Percentiles rank a stretch among this genome's conserved stretches.
Conservation (phyloP, 225 moss, liverwort and hornwort genomes). For the Pleurozium schreberi region DNA sequence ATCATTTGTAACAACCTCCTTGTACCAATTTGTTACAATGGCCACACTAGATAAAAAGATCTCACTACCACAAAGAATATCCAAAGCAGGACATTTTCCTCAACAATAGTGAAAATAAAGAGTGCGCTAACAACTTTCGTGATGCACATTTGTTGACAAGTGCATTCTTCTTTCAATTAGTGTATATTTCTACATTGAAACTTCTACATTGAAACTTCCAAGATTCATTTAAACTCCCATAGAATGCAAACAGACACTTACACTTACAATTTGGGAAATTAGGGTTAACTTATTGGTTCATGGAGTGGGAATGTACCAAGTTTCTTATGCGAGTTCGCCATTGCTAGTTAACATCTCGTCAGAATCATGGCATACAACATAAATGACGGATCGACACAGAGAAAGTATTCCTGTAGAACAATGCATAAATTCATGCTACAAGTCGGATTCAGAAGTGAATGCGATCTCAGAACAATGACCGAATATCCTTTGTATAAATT, state of each 20-base stretch:
- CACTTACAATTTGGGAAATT: neutral
- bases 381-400: neutral
- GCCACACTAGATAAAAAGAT: neutral
- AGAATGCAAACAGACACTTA: neutral
- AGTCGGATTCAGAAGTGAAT: neutral
- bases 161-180: too few species aligned
- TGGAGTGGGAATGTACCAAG: neutral
- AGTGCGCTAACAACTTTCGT: too few species aligned
- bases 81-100: neutral
- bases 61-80: neutral
- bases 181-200: neutral
- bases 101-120: too few species aligned
- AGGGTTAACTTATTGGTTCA: neutral
- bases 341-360: neutral
- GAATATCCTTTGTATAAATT: neutral
- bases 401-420: neutral
- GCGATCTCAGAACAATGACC: neutral
- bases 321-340: too few species aligned
- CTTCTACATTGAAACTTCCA: neutral
- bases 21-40: neutral
- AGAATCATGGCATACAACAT: neutral
- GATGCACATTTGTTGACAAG: too few species aligned
- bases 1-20: neutral
- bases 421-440: neutral
- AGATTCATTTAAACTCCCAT: neutral